phyloP scores from a whole-genome alignment of 1,139 yeast genomes.

The Zygoascus sp. region DNA sequence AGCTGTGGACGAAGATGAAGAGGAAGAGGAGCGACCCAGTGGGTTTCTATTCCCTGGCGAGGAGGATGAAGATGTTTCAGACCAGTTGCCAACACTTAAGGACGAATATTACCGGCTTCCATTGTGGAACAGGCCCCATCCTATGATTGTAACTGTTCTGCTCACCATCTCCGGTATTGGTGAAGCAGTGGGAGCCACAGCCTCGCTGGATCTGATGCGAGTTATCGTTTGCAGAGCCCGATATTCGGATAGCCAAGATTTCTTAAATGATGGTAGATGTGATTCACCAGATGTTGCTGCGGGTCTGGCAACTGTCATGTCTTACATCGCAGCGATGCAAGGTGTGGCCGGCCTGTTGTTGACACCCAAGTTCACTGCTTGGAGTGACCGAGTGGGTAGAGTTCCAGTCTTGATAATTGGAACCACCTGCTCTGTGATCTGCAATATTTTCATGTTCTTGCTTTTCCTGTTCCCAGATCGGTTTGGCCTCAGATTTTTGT shows the following conservation, averaged over 20 bases:
- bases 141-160: conserved; percentile 11
- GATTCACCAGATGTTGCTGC: conserved; percentile 21
- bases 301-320: conserved; percentile 24
- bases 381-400: conserved; percentile 63
- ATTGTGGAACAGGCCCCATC: conserved; percentile 14
- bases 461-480: conserved; percentile 28
- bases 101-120: conserved; percentile 14
- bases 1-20: conserved; percentile 3
- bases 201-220: conserved; percentile 17
- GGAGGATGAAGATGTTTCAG: conserved; percentile 5
- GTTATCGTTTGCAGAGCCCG: conserved; percentile 16
- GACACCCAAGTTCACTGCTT: conserved; percentile 45
- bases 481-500: conserved; percentile 38
- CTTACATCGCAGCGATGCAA: conserved; percentile 22
- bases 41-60: conserved; percentile 2
- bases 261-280: conserved; percentile 25
- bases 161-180: conserved; percentile 12
- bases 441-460: conserved; percentile 22
- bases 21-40: neutral
- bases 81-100: conserved; percentile 3
- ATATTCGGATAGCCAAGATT: conserved; percentile 12
- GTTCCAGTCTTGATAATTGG: conserved; percentile 42
- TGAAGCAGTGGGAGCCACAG: conserved; percentile 14
- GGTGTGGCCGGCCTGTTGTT: conserved; percentile 23
- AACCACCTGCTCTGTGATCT: conserved; percentile 25